These are phyloP conservation scores for Phytophthora rubi DNA, from an alignment of 352 stramenopile species.

Conservation along the genomic window DNA sequence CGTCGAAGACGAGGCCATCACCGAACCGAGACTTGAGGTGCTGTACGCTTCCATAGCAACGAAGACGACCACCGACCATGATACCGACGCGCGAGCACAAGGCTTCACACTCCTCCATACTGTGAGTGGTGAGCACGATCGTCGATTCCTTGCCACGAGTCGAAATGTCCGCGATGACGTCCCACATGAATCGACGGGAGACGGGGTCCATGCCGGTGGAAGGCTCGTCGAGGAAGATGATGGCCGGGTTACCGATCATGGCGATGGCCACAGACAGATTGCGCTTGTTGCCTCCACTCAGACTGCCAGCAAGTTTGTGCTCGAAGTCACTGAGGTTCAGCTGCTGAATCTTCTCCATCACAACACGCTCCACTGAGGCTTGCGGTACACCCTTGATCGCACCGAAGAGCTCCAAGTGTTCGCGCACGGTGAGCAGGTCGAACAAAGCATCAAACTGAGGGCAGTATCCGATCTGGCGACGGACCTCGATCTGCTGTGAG, in stretches of 20 bases:
- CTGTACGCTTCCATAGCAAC: conserved; percentile 81
- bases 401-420: conserved; percentile 91
- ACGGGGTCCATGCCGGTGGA: conserved; percentile 94
- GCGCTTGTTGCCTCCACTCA: conserved; percentile 94
- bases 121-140: conserved; percentile 87
- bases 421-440: conserved; percentile 82
- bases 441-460: conserved; percentile 90
- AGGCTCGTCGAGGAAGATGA: conserved; percentile 92
- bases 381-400: conserved; percentile 87
- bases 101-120: conserved; percentile 81
- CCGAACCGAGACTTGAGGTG: conserved; percentile 96
- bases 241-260: conserved; percentile 90
- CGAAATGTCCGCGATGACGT: conserved; percentile 79
- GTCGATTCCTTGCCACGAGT: conserved; percentile 61
- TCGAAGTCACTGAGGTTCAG: conserved; percentile 84
- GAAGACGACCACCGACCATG: conserved; percentile 78
- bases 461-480: conserved; percentile 89
- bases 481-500: conserved; percentile 67
- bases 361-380: conserved; percentile 73
- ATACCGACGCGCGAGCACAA: conserved; percentile 90
- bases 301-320: conserved; percentile 71
- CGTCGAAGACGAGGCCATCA: conserved; percentile 90
- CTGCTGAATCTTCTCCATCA: conserved; percentile 77
- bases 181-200: conserved; percentile 47
- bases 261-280: conserved; percentile 93